Base-by-base conservation (phyloP, 345 rosid genomes). In the Eucalyptus camaldulensis region DNA sequence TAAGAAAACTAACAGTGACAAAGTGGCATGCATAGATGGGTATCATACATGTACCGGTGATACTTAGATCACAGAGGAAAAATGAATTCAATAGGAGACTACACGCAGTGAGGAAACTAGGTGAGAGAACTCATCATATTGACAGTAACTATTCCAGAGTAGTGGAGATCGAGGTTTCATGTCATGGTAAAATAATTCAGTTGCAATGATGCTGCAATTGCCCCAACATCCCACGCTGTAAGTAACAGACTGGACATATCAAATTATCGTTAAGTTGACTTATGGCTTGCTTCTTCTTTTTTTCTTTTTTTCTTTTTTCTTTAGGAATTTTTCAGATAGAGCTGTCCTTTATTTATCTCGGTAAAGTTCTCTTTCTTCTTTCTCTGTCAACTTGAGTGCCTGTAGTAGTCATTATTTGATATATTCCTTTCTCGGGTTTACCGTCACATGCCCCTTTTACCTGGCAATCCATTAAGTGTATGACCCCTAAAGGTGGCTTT, bases 301-400 rank as follows among this genome's bases (percentile, higher is more conserved):
- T 72, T 37, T 5, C 14, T 19, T 53, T 0, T 53, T 53, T 53
- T 0, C 19, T 53, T 5, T 19, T 21, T 53, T 53, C 2, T 19
- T 53, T 76, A 19, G 14, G 47, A 21, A 10, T 21, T 40, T 65
- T 76, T 76, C 85, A 76, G 85, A 33, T 21, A 50, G 29, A 11
- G 29, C 47, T 76, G 85, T 76, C 85, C 85, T 76, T 76, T 40
- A 40, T 76, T 40, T 76, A 6, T 21, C 85, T 76, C 47, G 24
- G 47, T 76, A 76, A 76, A 76, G 85, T 22, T 76, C 47, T 76
- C 85, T 76, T 65, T 76, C 85, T 40, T 76, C 85, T 76, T 76
- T 76, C 85, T 40, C 85, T 76, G 47, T 76, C 85, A 76, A 76
- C 85, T 76, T 76, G 85, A 76, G 85, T 76, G 85, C 47, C 85